phyloP scores from a whole-genome alignment of 139 green algal species.

The Bryopsis sp. region DNA sequence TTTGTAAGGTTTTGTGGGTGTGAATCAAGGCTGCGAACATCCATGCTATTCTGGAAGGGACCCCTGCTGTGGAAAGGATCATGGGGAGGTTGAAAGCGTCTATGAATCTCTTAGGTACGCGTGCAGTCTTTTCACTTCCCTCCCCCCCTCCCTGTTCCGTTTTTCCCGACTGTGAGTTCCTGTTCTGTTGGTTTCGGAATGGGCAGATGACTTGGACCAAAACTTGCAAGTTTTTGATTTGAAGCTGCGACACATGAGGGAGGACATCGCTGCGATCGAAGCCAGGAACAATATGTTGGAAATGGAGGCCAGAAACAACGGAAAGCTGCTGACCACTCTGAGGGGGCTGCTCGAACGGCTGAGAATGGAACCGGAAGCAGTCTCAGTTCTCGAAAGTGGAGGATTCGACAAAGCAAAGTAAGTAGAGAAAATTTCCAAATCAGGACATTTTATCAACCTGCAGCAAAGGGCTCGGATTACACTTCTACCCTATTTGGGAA shows the following conservation, averaged over 20 bases:
- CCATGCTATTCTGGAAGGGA: conserved; percentile 11
- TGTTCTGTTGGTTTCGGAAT: too few relatives aligned
- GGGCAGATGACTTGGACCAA: conserved; percentile 14
- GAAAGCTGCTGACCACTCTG: conserved; percentile 25
- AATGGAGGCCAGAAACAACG: conserved; percentile 35
- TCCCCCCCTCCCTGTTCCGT: too few relatives aligned
- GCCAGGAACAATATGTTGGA: conserved; percentile 42
- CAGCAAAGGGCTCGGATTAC: too few relatives aligned
- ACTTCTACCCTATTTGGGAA: too few relatives aligned
- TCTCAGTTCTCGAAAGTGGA: background rate
- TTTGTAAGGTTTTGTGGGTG: too few relatives aligned
- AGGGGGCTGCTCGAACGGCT: conserved; percentile 10
- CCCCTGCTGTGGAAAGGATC: background rate
- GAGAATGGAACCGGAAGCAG: conserved; percentile 3
- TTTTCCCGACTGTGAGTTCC: too few relatives aligned
- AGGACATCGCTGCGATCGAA: conserved; percentile 55
- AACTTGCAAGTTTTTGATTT: conserved; percentile 42
- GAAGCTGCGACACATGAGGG: conserved; percentile 51
- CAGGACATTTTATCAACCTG: too few relatives aligned
- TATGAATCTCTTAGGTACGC: background rate
- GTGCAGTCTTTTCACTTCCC: too few relatives aligned
- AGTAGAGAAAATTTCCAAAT: too few relatives aligned
- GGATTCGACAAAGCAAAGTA: conserved; percentile 9
- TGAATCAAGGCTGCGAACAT: conserved; percentile 10
- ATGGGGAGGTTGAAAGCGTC: conserved; percentile 10